Percentiles rank a stretch among this genome's conserved stretches.
Evolutionary conservation across 495 filamentous ascomycete species (phyloP).

Genomic region (Poronia punctata): DNA sequence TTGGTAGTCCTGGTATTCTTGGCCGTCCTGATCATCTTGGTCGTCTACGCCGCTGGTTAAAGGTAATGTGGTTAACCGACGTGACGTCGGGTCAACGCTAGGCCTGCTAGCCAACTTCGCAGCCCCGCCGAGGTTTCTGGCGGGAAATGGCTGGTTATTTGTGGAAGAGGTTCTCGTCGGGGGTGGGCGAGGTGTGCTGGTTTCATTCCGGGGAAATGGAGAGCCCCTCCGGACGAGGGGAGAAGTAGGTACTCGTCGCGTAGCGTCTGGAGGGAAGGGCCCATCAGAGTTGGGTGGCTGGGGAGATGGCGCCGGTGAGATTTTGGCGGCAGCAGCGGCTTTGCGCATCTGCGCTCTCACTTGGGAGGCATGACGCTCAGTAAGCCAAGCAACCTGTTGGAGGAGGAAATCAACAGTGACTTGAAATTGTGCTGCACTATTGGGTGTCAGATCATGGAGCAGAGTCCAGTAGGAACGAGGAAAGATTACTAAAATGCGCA

Average conservation of each 20-base stretch:
- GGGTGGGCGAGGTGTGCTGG: slow-evolving; percentile 29
- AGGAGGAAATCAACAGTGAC: slow-evolving; percentile 84
- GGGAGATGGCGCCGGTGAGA: slow-evolving; percentile 45
- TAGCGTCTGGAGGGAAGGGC: slow-evolving; percentile 41
- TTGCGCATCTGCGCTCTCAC: slow-evolving; percentile 86
- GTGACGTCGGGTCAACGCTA: slow-evolving; percentile 18
- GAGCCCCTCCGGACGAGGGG: slow-evolving; percentile 60
- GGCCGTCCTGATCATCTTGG: too few species aligned
- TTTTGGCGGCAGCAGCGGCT: slow-evolving; percentile 42
- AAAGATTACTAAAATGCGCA: slow-evolving; percentile 13
- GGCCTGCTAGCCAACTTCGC: slow-evolving; percentile 16
- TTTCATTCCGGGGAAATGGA: slow-evolving; percentile 44
- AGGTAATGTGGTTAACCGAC: slow-evolving; percentile 27
- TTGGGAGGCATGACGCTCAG: slow-evolving; percentile 82
- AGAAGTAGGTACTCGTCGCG: slow-evolving; percentile 56
- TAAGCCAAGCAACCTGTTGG: slow-evolving; percentile 91
- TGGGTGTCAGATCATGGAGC: slow-evolving; percentile 15
- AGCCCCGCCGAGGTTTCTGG: slow-evolving; percentile 21
- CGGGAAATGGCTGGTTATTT: slow-evolving; percentile 42
- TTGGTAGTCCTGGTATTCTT: slow-evolving; percentile 1
- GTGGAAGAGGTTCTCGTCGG: slow-evolving; percentile 54
- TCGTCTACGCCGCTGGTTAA: slow-evolving; percentile 19
- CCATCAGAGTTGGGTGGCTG: slow-evolving; percentile 43
- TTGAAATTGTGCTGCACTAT: slow-evolving; percentile 40
- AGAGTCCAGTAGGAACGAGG: not conserved